Base-by-base conservation (phyloP, 2,329 filamentous ascomycete genomes). In the Rugonectria rugulosa region DNA sequence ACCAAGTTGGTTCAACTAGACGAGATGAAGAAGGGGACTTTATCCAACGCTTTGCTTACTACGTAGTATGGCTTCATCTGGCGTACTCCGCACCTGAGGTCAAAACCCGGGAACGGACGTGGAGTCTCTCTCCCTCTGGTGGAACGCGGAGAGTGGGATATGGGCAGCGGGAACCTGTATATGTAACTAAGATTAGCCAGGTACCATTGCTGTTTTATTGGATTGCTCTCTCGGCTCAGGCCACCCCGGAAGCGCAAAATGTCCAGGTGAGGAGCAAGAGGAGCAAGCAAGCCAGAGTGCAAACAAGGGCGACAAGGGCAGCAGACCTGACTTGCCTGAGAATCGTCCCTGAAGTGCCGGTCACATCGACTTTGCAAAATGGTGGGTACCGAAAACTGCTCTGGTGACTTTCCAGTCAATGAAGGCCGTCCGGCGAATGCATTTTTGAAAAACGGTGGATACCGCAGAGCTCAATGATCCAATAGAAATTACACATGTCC, bases 91-190 rank as follows among this genome's bases (percentile, higher is more conserved):
- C 48, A 53, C 40, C 24, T 42, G 32, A 21, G 38, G 21, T 47
- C 27, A 14, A 32, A 55, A 37, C 9, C 23, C 38, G 32, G 31
- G 54, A 41, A 56, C 46, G 45, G 56, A 44, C 63, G 63, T 65
- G 63, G 63, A 65, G 63, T 59, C 63, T 17, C 7, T 32, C n/a
- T n/a, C n/a, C n/a, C n/a, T 14, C 29, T 15, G 34, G 59, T 62
- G 61, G 62, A 59, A 64, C 62, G 49, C 59, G 63, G 63, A 58
- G 59, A 57, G 57, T 60, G 59, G 59, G 53, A 64, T 61, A 19
- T 36, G 40, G 48, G 60, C 47, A 44, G 47, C 53, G 53, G 60
- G 56, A 59, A 54, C 27, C 29, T 6, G 47, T 45, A 38, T 54
- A 29, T 7, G 26, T 29, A 29, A 29, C 12, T 32, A 53, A 53